phyloP scores from a whole-genome alignment of 176 grass and related monocot genomes.

The Bromus sterilis region DNA sequence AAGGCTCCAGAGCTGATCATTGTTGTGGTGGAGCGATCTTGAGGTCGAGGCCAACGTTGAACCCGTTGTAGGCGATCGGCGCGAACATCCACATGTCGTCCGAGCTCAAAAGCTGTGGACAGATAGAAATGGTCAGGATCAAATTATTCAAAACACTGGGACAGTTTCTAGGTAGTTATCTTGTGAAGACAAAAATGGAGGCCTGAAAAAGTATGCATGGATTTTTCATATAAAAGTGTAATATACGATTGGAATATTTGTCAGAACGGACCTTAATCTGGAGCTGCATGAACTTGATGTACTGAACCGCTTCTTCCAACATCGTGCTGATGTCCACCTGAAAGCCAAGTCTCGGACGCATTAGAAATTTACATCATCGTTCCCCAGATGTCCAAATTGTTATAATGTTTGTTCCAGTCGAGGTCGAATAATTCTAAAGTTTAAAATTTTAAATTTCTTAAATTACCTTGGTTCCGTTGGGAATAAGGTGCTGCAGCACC shows the following conservation, averaged over 20 bases:
- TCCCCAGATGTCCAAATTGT: neutral
- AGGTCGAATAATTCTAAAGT: neutral
- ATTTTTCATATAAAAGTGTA: neutral
- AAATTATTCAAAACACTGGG: neutral
- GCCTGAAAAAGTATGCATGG: neutral
- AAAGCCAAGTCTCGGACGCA: neutral
- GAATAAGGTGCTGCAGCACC: slow-evolving; percentile 66
- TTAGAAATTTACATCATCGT: neutral
- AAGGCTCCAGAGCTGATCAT: slow-evolving; percentile 19
- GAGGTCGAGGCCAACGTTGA: slow-evolving; percentile 90
- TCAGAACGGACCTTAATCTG: slow-evolving; percentile 63
- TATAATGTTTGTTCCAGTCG: neutral
- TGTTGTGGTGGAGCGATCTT: slow-evolving; percentile 60
- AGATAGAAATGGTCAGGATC: neutral
- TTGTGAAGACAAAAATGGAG: neutral
- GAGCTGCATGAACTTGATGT: slow-evolving; percentile 80
- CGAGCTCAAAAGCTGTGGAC: slow-evolving; percentile 70
- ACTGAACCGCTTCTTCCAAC: slow-evolving; percentile 77
- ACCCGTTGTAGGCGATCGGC: slow-evolving; percentile 87
- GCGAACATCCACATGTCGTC: slow-evolving; percentile 96
- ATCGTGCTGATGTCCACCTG: slow-evolving; percentile 91
- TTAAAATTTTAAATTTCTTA: neutral
- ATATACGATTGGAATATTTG: neutral
- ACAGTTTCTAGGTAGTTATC: neutral
- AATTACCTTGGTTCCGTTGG: slow-evolving; percentile 93